Evolutionary conservation across 306 rosid genomes (phyloP).

Genomic region (Dalbergia oliveri): DNA sequence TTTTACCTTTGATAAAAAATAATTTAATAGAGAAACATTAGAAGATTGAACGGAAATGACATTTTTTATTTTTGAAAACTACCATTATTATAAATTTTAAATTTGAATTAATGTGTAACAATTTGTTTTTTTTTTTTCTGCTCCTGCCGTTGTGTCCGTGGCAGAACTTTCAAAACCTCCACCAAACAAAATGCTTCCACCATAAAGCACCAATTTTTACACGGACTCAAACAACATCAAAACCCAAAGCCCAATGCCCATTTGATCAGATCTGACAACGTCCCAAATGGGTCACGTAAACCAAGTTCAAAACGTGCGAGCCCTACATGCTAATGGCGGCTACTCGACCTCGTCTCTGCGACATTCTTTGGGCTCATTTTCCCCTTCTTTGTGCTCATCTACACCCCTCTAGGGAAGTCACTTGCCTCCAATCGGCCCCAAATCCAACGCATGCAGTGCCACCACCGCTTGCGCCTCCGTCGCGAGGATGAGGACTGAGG

Average conservation of each 20-base stretch:
- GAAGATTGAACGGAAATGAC: no score
- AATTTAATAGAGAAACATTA: no score
- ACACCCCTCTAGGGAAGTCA: conserved; percentile 81
- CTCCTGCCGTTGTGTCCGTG: no score
- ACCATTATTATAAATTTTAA: no score
- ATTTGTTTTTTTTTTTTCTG: no score
- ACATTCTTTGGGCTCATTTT: conserved; percentile 77
- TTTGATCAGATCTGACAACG: conserved; percentile 63
- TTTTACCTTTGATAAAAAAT: no score
- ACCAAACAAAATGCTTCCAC: neutral
- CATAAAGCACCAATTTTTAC: conserved; percentile 11
- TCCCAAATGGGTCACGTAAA: conserved; percentile 74
- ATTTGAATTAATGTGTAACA: no score
- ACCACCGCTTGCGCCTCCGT: no score
- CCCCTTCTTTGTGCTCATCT: conserved; percentile 73
- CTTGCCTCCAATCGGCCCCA: conserved; percentile 78
- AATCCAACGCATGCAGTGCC: no score
- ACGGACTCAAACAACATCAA: neutral
- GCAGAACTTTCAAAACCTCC: neutral
- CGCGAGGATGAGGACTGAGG: no score
- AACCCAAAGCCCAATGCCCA: conserved; percentile 42
- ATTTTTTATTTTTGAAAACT: no score
- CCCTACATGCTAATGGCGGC: conserved; percentile 73
- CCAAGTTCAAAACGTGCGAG: conserved; percentile 73
- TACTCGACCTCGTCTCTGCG: conserved; percentile 74